Base-by-base conservation (phyloP, 805 yeast genomes). In the Saccharomycopsis guyanensis region DNA sequence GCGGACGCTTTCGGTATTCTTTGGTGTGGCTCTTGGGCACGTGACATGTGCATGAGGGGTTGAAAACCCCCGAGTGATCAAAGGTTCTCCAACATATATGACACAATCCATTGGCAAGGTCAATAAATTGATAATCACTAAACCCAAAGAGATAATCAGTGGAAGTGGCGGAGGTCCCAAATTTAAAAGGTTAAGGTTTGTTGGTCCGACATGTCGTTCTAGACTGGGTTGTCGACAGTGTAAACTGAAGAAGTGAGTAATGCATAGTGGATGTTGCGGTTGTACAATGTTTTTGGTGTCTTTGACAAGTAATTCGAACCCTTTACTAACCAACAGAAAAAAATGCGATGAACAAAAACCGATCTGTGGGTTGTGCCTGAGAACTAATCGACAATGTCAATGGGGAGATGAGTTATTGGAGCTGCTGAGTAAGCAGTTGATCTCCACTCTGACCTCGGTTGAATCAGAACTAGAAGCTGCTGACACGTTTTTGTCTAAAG, bases 281-380 rank as follows among this genome's bases (percentile, higher is more conserved):
- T 27, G 8, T 27, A 27, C 32, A 10, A 19, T 38, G 42, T 19
- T 33, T 20, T 38, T 37, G 10, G 10, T 37, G 16, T 34, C n/a
- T n/a, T n/a, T n/a, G n/a, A n/a, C n/a, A n/a, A n/a, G n/a, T n/a
- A n/a, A n/a, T n/a, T n/a, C n/a, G n/a, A n/a, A n/a, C n/a, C n/a
- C n/a, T 34, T 7, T 10, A 40, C 43, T 40, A 29, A 40, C 43
- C 15, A 39, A 38, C n/a, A 45, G 40, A 37, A 47, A 47, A 24
- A 47, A 47, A 22, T 47, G 51, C 29, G 51, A 47, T 22, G 51
- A 47, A 25, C 5, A 15, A 12, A 24, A 25, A 15, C 51, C 51
- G 2, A 43, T 6, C 12, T 47, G 51, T 39, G 46, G 47, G 6
- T 20, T 42, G 8, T 47, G 51, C 41, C 22, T 27, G 12, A 24